Evolutionary conservation across 2,329 filamentous ascomycete genomes (phyloP).

Genomic region (Teratosphaeria epicoccoides): DNA sequence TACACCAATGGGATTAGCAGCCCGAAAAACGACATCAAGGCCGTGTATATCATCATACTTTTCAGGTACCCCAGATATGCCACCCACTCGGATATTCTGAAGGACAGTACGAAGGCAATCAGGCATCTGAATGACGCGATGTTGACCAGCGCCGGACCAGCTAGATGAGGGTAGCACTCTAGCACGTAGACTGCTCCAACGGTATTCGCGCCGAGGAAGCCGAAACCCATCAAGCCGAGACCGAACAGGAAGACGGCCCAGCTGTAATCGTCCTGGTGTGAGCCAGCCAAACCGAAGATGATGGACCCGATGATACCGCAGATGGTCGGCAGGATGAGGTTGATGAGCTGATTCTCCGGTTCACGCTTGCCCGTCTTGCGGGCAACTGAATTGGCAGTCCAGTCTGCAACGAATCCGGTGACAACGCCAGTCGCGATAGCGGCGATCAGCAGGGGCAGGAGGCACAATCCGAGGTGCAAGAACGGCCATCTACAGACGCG

Average conservation of each 20-base stretch:
- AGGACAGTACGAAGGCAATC: conserved; percentile 21
- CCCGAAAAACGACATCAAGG: conserved; percentile 16
- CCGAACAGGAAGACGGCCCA: conserved; percentile 20
- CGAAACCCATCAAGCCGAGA: conserved; percentile 21
- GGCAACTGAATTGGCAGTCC: conserved; percentile 18
- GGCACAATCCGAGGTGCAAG: conserved; percentile 14
- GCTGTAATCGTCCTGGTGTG: conserved; percentile 12
- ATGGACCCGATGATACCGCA: conserved; percentile 18
- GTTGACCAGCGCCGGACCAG: conserved; percentile 23
- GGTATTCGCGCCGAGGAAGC: conserved; percentile 22
- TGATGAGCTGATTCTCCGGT: conserved; percentile 22
- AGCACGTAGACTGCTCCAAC: conserved; percentile 24
- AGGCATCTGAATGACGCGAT: conserved; percentile 23
- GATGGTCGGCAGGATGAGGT: conserved; percentile 18
- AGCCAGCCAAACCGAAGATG: conserved; percentile 19
- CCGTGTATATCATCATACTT: conserved; percentile 22
- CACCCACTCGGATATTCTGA: conserved; percentile 20
- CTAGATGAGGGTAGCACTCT: conserved; percentile 23
- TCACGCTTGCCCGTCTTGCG: conserved; percentile 17
- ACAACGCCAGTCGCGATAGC: conserved; percentile 15
- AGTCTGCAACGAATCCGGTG: conserved; percentile 19
- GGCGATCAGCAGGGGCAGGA: conserved; percentile 18
- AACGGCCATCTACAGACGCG: conserved; percentile 12
- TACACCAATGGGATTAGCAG: conserved; percentile 20
- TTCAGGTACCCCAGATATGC: conserved; percentile 19